Conservation (phyloP, 331 rosid genomes). For the Malus hybrid region DNA sequence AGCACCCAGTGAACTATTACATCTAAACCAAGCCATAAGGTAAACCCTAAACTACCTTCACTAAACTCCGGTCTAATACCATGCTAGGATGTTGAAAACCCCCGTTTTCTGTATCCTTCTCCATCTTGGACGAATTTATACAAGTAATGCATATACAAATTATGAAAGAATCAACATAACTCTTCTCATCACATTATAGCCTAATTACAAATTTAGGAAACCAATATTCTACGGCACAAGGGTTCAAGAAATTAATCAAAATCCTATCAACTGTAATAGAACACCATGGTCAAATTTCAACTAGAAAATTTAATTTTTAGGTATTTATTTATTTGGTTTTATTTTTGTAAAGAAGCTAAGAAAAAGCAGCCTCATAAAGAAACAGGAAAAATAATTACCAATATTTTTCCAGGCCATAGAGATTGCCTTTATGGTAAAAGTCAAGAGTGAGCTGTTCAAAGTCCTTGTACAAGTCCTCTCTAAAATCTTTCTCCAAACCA, state of each 20-base stretch:
- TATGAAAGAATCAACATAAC: no score
- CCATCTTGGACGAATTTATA: no score
- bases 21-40: neutral
- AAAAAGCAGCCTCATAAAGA: neutral
- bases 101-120: no score
- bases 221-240: neutral
- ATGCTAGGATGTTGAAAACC: neutral
- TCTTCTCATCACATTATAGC: neutral
- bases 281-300: neutral
- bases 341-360: neutral
- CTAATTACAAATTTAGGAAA: neutral
- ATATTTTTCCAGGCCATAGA: slow-evolving; percentile 93
- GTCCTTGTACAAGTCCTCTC: slow-evolving; percentile 72
- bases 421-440: slow-evolving; percentile 73
- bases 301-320: neutral
- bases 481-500: slow-evolving; percentile 95
- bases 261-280: neutral
- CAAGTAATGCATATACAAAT: no score
- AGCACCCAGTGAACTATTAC: neutral
- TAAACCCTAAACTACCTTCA: neutral
- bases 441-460: slow-evolving; percentile 84
- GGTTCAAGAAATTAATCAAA: neutral
- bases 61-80: neutral
- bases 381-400: slow-evolving; percentile 46
- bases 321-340: neutral